These are phyloP conservation scores for Pythium volutum DNA, from an alignment of 352 stramenopile genomes.

Conservation along the genomic window DNA sequence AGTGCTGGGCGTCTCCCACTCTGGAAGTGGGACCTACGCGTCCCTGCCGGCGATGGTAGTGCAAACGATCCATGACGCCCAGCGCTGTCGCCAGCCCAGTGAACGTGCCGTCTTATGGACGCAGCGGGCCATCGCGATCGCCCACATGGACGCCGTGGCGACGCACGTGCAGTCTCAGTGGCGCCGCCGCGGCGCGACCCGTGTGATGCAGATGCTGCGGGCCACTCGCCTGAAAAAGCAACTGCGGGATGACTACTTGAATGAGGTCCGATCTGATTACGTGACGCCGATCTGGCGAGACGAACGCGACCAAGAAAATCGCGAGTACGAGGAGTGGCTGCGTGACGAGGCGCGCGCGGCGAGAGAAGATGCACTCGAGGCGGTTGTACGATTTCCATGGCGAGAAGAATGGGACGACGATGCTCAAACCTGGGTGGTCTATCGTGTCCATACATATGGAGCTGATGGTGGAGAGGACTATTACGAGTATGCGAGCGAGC, in stretches of 20 bases:
- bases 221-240: conserved; percentile 29
- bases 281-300: conserved; percentile 64
- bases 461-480: conserved; percentile 13
- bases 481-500: conserved; percentile 29
- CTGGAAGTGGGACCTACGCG: background rate
- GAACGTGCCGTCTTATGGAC: conserved; percentile 37
- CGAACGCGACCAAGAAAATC: conserved; percentile 55
- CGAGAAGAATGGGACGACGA: conserved; percentile 54
- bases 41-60: conserved; percentile 20
- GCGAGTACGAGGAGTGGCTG: conserved; percentile 44
- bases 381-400: conserved; percentile 53
- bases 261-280: conserved; percentile 49
- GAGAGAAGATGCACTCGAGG: conserved; percentile 35
- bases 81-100: background rate
- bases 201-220: conserved; percentile 40
- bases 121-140: conserved; percentile 23
- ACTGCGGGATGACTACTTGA: conserved; percentile 46
- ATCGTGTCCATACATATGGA: background rate
- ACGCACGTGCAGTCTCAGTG: conserved; percentile 49
- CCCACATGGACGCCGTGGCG: conserved; percentile 36
- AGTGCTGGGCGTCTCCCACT: background rate
- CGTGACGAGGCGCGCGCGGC: conserved; percentile 30
- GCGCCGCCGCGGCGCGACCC: conserved; percentile 42
- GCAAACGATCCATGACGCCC: conserved; percentile 7
- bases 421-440: conserved; percentile 43